Evolutionary conservation across 169 alveolate genomes (phyloP), one percentile per base, ranked within the genome.

Genomic region (Plasmodium gallinaceum): DNA sequence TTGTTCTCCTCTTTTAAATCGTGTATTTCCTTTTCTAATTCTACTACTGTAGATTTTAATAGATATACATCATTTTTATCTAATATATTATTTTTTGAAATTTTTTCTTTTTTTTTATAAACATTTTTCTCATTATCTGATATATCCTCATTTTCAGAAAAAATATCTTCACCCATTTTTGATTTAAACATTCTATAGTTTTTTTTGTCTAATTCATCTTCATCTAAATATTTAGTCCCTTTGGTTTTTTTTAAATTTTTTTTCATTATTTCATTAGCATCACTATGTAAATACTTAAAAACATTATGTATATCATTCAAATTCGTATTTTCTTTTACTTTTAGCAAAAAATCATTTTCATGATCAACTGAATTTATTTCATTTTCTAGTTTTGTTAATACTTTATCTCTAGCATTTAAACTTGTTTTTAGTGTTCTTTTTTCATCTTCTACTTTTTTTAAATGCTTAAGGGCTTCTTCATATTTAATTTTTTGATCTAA

Each of bases 1-100:
- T 86, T 86, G 60, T 86, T 86, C 58, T 86, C 92, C 46, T 86
- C 92, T 60, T 71, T 86, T 54, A 86, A 65, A 22, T 86, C 87
- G 9, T 39, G 42, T 14, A 86, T 52, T 86, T 86, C 92, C 20
- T 72, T 86, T 70, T 86, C 92, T 61, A 86, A 60, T 52, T 86
- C 75, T 7, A 86, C 75, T 26, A 86, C 61, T 7, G 88, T 72
- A 9, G 92, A 45, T 24, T 86, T 86, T 46, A 86, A 45, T n/a
- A 70, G 16, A 39, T 72, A 58, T 20, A 72, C 24, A 86, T 86
- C 92, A 42, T 71, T 69, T 6, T 18, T 46, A 26, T 80, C 83
- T 9, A 48, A 48, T 9, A n/a, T 37, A 52, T 43, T 57, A 7
- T 48, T 45, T 16, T 62, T 26, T 7, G 39, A 16, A 18, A 8